Conservation (phyloP, 139 green algal genomes). For the Chlorella vulgaris region DNA sequence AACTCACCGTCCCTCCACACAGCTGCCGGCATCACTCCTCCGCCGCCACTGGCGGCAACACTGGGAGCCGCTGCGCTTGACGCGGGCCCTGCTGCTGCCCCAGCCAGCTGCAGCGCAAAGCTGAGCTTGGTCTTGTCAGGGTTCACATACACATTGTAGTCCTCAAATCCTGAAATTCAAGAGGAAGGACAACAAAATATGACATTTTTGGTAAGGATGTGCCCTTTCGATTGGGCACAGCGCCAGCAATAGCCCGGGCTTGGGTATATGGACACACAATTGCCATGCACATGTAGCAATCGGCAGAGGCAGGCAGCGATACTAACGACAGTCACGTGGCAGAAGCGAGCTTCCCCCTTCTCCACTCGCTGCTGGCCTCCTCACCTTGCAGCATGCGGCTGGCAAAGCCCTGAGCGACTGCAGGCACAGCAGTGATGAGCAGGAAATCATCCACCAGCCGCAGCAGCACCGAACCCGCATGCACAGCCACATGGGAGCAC, state of each 20-base stretch:
- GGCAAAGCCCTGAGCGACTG: slow-evolving; percentile 64
- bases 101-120: slow-evolving; percentile 55
- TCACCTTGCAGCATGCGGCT: slow-evolving; percentile 46
- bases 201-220: not conserved
- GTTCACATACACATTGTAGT: slow-evolving; percentile 80
- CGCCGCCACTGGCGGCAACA: slow-evolving; percentile 5
- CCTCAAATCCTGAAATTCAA: slow-evolving; percentile 63
- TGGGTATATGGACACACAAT: too few species aligned
- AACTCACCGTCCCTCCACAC: not conserved
- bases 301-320: too few species aligned
- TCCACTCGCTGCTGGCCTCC: not conserved
- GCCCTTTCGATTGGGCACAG: too few species aligned
- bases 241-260: too few species aligned
- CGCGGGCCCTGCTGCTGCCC: not conserved
- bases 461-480: slow-evolving; percentile 63
- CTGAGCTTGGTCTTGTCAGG: slow-evolving; percentile 82
- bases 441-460: slow-evolving; percentile 91
- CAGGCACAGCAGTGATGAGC: slow-evolving; percentile 67
- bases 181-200: not conserved
- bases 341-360: not conserved
- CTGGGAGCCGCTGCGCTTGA: not conserved
- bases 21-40: slow-evolving; percentile 2
- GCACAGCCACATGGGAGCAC: slow-evolving; percentile 1
- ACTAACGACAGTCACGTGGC: too few species aligned
- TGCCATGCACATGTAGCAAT: too few species aligned